These are phyloP conservation scores for Myochromella boudieri DNA, from an alignment of 768 basidiomycete species.

Conservation along the genomic window DNA sequence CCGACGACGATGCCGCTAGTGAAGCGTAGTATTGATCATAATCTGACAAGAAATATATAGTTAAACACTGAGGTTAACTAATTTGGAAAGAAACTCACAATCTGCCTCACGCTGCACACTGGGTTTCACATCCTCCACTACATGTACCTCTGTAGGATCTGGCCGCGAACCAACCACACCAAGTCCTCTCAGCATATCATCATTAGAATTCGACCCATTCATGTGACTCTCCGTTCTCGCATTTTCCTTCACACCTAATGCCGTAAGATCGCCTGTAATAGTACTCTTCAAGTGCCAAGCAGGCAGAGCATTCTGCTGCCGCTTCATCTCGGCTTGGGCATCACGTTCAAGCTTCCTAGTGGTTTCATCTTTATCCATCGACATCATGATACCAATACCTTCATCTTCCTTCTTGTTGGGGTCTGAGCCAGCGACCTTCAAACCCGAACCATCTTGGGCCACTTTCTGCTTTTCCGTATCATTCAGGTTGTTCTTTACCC, in stretches of 20 bases:
- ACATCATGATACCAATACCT: conserved; percentile 84
- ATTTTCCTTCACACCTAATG: conserved; percentile 75
- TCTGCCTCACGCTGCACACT: conserved; percentile 56
- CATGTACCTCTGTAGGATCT: conserved; percentile 21
- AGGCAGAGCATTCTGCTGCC: conserved; percentile 89
- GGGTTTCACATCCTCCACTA: conserved; percentile 26
- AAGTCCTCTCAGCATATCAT: conserved; percentile 71
- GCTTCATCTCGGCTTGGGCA: conserved; percentile 78
- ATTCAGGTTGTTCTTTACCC: conserved; percentile 73
- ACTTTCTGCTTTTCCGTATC: conserved; percentile 63
- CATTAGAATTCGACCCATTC: conserved; percentile 48
- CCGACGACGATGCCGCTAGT: conserved; percentile 58
- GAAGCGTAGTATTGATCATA: conserved; percentile 85
- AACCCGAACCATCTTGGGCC: conserved; percentile 49
- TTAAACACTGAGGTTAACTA: background rate
- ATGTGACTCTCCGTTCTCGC: conserved; percentile 44
- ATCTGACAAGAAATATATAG: conserved; percentile 37
- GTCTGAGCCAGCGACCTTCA: conserved; percentile 75
- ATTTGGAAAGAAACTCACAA: conserved; percentile 45
- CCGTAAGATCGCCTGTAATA: conserved; percentile 88
- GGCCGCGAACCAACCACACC: conserved; percentile 50
- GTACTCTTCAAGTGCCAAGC: conserved; percentile 97
- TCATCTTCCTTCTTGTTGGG: conserved; percentile 63
- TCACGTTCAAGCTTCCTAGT: conserved; percentile 72
- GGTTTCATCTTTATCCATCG: conserved; percentile 85